Base-by-base conservation (phyloP, 768 basidiomycete species). In the Xerocomellus intermedius region DNA sequence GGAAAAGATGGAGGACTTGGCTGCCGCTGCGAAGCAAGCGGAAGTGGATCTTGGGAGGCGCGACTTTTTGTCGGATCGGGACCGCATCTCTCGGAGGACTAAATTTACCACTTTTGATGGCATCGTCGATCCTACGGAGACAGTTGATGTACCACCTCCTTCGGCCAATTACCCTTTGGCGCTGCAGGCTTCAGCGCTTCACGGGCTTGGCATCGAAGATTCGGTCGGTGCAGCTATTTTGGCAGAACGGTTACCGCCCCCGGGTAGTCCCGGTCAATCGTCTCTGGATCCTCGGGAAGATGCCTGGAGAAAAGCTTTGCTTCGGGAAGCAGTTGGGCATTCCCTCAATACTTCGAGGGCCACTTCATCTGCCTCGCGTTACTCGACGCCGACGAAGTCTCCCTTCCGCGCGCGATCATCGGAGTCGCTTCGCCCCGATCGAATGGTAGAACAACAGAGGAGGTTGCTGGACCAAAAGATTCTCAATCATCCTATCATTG, bases 101-200 rank as follows among this genome's bases (percentile, higher is more conserved):
- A 73, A 71, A 56, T 67, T 70, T 54, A 63, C 69, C 49, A 59
- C 66, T n/a, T 69, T 79, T 58, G 79, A 83, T 64, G 75, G 84
- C 62, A 77, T 88, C 50, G 84, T 92, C 61, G 91, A 93, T 71
- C 91, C 91, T 12, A 93, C 91, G 24, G 91, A 92, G 63, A 81
- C 80, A 24, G 90, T 93, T 35, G 91, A 93, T 64, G 66, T 92
- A 33, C 91, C 91, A 0, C 84, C 79, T 6, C 86, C 83, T 8
- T 82, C 86, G 35, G 75, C 84, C 36, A 77, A 76, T 35, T 89
- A 88, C 64, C 85, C 85, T 1, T 86, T 91, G 61, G 82, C 86
- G 8, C 81, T 87, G 37, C 89, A 91, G 65, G 81, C 89, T 24
- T 89, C 89, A 51, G 86, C 85, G 16, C 62, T 86, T 47, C 83